Conservation (phyloP, 2,329 filamentous ascomycete species). For the Aureobasidium sp. region DNA sequence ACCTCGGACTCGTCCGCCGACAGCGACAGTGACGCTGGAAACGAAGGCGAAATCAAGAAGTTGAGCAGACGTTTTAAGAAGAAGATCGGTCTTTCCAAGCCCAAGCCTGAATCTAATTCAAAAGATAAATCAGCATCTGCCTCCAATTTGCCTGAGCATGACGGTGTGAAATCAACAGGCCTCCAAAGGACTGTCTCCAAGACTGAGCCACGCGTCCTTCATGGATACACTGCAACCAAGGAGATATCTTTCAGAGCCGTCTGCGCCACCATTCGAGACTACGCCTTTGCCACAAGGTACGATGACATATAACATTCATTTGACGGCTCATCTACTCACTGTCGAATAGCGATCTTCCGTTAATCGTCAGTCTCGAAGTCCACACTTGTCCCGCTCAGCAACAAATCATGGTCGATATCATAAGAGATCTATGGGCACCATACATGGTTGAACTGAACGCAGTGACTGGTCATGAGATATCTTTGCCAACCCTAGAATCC, state of each 20-base stretch:
- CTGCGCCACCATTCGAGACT: conserved; percentile 69
- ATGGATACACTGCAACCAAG: conserved; percentile 68
- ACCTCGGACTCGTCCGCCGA: conserved; percentile 6
- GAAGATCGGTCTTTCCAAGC: conserved; percentile 21
- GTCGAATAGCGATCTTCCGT: conserved; percentile 54
- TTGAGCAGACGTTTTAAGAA: conserved; percentile 25
- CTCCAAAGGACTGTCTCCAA: conserved; percentile 1
- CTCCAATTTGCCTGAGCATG: conserved; percentile 11
- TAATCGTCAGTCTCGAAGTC: conserved; percentile 90
- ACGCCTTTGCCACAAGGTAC: conserved; percentile 58
- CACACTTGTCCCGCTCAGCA: conserved; percentile 79
- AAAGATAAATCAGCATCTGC: conserved; percentile 15
- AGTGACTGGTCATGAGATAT: conserved; percentile 48
- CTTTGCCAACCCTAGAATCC: conserved; percentile 57
- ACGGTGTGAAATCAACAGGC: neutral
- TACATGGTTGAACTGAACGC: conserved; percentile 58
- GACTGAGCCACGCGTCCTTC: conserved; percentile 26
- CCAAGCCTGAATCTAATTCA: conserved; percentile 16
- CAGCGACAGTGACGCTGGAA: conserved; percentile 22
- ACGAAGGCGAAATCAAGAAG: conserved; percentile 29
- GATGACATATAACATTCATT: neutral
- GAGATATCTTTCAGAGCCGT: conserved; percentile 84
- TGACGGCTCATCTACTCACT: neutral
- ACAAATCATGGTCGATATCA: conserved; percentile 86
- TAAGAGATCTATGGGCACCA: conserved; percentile 78